Evolutionary conservation across 805 yeast species (phyloP).

Genomic region (Schwanniomyces occidentalis): DNA sequence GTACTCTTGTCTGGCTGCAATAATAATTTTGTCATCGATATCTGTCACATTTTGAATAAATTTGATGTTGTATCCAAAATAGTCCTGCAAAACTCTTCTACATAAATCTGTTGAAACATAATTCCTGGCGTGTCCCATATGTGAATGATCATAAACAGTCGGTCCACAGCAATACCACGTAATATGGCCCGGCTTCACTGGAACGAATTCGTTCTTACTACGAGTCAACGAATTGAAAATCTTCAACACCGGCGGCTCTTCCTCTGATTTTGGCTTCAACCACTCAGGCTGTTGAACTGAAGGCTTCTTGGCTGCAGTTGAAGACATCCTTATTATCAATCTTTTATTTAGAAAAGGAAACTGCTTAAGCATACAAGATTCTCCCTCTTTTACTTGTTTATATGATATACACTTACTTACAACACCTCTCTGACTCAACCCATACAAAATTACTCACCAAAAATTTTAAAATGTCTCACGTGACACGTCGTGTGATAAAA

Average conservation of each 20-base stretch:
- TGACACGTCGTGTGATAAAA: too few relatives aligned
- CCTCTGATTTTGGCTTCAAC: conserved; percentile 19
- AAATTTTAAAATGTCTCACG: too few relatives aligned
- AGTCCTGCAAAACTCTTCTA: conserved; percentile 84
- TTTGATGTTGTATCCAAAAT: conserved; percentile 83
- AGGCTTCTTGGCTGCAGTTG: conserved; percentile 25
- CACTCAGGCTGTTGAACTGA: conserved; percentile 40
- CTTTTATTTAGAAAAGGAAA: conserved; percentile 3
- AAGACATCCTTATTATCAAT: conserved; percentile 16
- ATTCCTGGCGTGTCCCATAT: conserved; percentile 98
- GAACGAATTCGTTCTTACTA: conserved; percentile 75
- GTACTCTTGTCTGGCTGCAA: conserved; percentile 89
- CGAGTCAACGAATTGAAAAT: conserved; percentile 84
- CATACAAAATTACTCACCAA: too few relatives aligned
- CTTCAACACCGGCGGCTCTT: conserved; percentile 44
- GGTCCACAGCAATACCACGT: conserved; percentile 99
- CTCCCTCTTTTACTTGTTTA: too few relatives aligned
- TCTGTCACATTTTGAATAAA: conserved; percentile 99
- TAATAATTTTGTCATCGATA: conserved; percentile 93
- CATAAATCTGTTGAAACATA: conserved; percentile 93
- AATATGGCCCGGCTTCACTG: conserved; percentile 61
- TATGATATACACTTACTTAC: too few relatives aligned
- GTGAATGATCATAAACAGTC: conserved; percentile 92
- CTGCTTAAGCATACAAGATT: conserved; percentile 9
- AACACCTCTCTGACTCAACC: too few relatives aligned